phyloP scores from a whole-genome alignment of 1,284 basidiomycete species.

The Schizophyllum amplum region DNA sequence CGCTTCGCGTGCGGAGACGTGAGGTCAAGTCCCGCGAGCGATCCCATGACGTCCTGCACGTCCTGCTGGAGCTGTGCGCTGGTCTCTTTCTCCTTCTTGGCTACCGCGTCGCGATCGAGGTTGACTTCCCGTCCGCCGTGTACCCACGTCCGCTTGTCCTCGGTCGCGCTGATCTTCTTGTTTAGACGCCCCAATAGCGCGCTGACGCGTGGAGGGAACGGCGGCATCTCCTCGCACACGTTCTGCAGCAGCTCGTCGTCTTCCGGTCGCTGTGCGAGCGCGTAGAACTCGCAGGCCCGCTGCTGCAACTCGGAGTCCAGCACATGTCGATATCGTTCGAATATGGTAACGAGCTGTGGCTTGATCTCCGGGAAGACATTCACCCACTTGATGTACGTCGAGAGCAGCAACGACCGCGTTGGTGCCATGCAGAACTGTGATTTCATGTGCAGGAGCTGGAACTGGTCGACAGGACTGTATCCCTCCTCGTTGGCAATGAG shows the following conservation, averaged over 20 bases:
- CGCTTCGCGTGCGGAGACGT: slow-evolving; percentile 31
- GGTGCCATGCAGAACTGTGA: slow-evolving; percentile 92
- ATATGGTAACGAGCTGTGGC: slow-evolving; percentile 86
- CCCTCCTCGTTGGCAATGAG: slow-evolving; percentile 93
- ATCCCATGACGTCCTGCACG: slow-evolving; percentile 56
- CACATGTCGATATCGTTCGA: slow-evolving; percentile 96
- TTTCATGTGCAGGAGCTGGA: slow-evolving; percentile 90
- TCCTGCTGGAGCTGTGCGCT: slow-evolving; percentile 22
- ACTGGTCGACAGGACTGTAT: slow-evolving; percentile 92
- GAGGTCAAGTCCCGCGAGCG: slow-evolving; percentile 79
- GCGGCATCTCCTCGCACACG: slow-evolving; percentile 98
- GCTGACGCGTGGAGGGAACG: slow-evolving; percentile 93
- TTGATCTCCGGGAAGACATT: slow-evolving; percentile 99
- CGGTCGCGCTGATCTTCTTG: slow-evolving; percentile 82
- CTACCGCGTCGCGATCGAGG: slow-evolving; percentile 53
- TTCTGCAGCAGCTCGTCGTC: slow-evolving; percentile 91
- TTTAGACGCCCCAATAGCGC: slow-evolving; percentile 82
- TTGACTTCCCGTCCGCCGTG: slow-evolving; percentile 93
- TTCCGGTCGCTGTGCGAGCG: slow-evolving; percentile 73
- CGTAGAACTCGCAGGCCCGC: slow-evolving; percentile 94
- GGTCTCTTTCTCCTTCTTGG: slow-evolving; percentile 28
- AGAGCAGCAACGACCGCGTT: slow-evolving; percentile 87
- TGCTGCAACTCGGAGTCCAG: slow-evolving; percentile 98
- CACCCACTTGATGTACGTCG: slow-evolving; percentile 99
- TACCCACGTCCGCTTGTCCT: slow-evolving; percentile 93